Evolutionary conservation across 768 basidiomycete genomes (phyloP), one percentile per base, ranked within the genome.

Genomic region (Lyophyllum semitale): DNA sequence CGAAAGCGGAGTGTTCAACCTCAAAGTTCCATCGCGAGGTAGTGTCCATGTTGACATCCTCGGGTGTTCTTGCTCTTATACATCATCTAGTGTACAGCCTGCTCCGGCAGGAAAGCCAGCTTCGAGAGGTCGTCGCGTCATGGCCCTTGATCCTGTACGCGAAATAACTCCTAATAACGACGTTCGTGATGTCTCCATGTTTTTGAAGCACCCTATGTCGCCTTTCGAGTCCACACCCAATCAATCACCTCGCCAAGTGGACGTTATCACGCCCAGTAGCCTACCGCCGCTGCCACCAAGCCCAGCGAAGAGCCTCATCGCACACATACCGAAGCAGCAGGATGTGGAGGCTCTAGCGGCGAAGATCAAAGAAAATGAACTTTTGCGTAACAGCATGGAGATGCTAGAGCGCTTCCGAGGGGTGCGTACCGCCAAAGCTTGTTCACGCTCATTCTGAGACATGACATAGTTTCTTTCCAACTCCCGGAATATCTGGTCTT

Each of bases 401-500:
- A 64, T 71, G 35, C 61, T 80, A 17, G 62, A 68, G 23, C 63
- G 68, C 30, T 55, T 77, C 35, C 76, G 73, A 51, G 61, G 58
- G 50, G 80, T 80, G 58, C 53, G 73, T 71, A 47, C 2, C 15
- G 50, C 44, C 30, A 18, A 29, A 43, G 45, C 22, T 38, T 8
- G 48, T 27, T 54, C 4, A 29, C 33, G 33, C 20, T 30, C 47
- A 6, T 25, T 22, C 57, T 59, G 25, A 47, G 53, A 61, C 29
- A 57, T 49, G 3, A 26, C 51, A 30, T 32, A 83, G 87, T 81
- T 82, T 50, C 73, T 88, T 9, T 89, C 88, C n/a, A 83, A 82
- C 58, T 83, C 87, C 1, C 75, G 73, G 33, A 84, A 85, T 54
- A 83, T 89, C 41, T 84, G 80, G 75, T 74, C 76, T 18, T 57